Percentiles rank a stretch among this genome's conserved stretches.
These are phyloP conservation scores for Xylariaceae sp. DNA, from an alignment of 2,329 filamentous ascomycete genomes.

Conservation along the genomic window DNA sequence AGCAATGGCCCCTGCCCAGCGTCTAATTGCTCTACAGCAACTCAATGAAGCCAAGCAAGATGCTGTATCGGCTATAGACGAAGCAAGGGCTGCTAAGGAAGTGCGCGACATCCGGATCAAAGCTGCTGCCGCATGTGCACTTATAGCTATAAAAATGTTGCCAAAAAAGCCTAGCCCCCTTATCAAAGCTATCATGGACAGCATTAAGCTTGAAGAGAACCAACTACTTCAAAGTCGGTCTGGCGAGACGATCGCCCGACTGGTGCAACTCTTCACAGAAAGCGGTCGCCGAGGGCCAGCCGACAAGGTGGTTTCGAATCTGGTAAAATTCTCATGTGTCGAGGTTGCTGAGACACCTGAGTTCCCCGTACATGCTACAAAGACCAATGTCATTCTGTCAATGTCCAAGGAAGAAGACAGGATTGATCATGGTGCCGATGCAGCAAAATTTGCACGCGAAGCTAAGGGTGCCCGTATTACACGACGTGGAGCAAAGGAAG, in stretches of 20 bases:
- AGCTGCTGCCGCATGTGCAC: slow-evolving; percentile 78
- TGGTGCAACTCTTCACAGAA: slow-evolving; percentile 82
- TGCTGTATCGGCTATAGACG: slow-evolving; percentile 68
- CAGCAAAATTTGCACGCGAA: slow-evolving; percentile 83
- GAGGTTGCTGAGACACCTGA: slow-evolving; percentile 97
- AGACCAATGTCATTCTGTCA: slow-evolving; percentile 79
- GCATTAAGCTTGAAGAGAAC: slow-evolving; percentile 92
- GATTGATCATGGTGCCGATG: slow-evolving; percentile 78
- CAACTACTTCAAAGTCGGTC: slow-evolving; percentile 82
- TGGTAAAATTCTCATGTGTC: slow-evolving; percentile 96
- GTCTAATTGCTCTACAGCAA: slow-evolving; percentile 75
- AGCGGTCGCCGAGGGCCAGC: slow-evolving; percentile 78
- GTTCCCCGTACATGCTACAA: slow-evolving; percentile 75
- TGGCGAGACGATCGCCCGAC: slow-evolving; percentile 73
- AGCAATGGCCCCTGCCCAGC: slow-evolving; percentile 80
- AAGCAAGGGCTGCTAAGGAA: slow-evolving; percentile 74
- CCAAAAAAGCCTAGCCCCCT: slow-evolving; percentile 91
- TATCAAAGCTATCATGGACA: slow-evolving; percentile 98
- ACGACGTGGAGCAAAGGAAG: slow-evolving; percentile 87
- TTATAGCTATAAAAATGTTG: slow-evolving; percentile 80
- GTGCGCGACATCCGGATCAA: slow-evolving; percentile 80
- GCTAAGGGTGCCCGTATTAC: slow-evolving; percentile 86
- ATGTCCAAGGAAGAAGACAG: slow-evolving; percentile 97
- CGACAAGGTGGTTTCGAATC: slow-evolving; percentile 91
- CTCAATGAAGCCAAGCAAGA: slow-evolving; percentile 72